Base-by-base conservation (phyloP, 2,329 filamentous ascomycete species). In the Calonectria pseudoreteaudii region DNA sequence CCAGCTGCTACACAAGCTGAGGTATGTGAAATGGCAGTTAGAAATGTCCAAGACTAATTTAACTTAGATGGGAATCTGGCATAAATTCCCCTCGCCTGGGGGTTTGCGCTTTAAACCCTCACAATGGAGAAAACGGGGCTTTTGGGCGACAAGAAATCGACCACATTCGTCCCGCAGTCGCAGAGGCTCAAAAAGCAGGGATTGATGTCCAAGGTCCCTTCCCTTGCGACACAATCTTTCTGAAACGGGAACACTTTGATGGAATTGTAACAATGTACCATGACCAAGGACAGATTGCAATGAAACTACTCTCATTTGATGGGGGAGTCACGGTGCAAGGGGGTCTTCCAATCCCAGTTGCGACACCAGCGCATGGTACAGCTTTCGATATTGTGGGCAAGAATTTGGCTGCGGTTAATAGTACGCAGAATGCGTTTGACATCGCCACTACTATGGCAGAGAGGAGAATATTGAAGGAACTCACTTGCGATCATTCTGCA, bases 301-400 rank as follows among this genome's bases (percentile, higher is more conserved):
- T 60, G 56, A 60, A 60, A 23, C 56, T 60, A 20, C 34, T 60
- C 18, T 60, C 56, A 20, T 60, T 60, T 60, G 56, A 60, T 41
- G 56, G 56, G 26, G 56, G 56, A 4, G 56, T 60, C 3, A 60
- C 56, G 11, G 56, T 60, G 13, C 56, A 60, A 20, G 56, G 56
- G 13, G 56, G 56, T 26, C 56, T 60, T 28, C 56, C 56, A 18
- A 60, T 60, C 14, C 56, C 56, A 16, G 56, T 60, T 16, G 56
- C 56, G 13, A 60, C 56, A 4, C 56, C 56, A 16, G 56, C 56
- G 6, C 56, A 60, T 28, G 56, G 56, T 16, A 60, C 56, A 9
- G 56, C 56, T 18, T 60, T 60, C 16, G 56, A 60, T 28, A 60
- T 60, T 14, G 56, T 60, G n/a, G 56, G 56, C 1, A 60, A 34